A percentile compares a stretch with the other conserved stretches of the same genome.
Evolutionary conservation across 768 basidiomycete genomes (phyloP).

Genomic region (Pluteus cervinus): DNA sequence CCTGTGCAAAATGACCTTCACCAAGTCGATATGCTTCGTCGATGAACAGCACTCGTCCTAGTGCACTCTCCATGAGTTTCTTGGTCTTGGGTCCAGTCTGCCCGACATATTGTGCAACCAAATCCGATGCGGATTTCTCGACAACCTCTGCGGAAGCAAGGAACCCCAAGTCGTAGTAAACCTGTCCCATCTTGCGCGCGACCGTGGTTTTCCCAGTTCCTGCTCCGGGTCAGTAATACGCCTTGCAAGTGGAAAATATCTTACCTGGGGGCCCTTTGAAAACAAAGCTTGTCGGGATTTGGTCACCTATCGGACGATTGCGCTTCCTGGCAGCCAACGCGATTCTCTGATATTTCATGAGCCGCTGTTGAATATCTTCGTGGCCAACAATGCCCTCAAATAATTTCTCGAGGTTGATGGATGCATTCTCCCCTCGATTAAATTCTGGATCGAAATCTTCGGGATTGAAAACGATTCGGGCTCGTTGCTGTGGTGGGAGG

Average conservation of each 20-base stretch:
- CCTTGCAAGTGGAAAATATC: slow-evolving; percentile 6
- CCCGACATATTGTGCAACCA: slow-evolving; percentile 65
- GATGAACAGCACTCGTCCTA: slow-evolving; percentile 64
- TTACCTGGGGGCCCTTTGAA: slow-evolving; percentile 71
- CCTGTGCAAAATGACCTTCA: slow-evolving; percentile 59
- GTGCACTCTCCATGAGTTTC: slow-evolving; percentile 54
- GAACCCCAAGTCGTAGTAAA: slow-evolving; percentile 61
- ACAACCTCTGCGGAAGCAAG: slow-evolving; percentile 41
- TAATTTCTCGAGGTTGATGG: slow-evolving; percentile 43
- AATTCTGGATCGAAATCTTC: slow-evolving; percentile 64
- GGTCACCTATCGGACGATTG: slow-evolving; percentile 37
- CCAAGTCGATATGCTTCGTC: slow-evolving; percentile 66
- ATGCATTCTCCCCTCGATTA: slow-evolving; percentile 41
- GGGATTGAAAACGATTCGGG: slow-evolving; percentile 46
- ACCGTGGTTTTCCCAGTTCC: slow-evolving; percentile 63
- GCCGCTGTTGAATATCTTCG: slow-evolving; percentile 43
- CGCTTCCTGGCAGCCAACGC: slow-evolving; percentile 33
- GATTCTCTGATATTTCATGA: slow-evolving; percentile 48
- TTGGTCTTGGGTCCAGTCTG: slow-evolving; percentile 66
- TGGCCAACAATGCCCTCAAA: slow-evolving; percentile 62
- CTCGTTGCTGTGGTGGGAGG: slow-evolving; percentile 14
- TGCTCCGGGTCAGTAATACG: slow-evolving; percentile 11
- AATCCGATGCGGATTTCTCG: slow-evolving; percentile 66
- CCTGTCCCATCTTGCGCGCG: slow-evolving; percentile 55
- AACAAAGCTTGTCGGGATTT: slow-evolving; percentile 61